A percentile compares a stretch with the other conserved stretches of the same genome.
These are phyloP conservation scores for Corchorus capsularis DNA, from an alignment of 345 rosid species.

Conservation along the genomic window DNA sequence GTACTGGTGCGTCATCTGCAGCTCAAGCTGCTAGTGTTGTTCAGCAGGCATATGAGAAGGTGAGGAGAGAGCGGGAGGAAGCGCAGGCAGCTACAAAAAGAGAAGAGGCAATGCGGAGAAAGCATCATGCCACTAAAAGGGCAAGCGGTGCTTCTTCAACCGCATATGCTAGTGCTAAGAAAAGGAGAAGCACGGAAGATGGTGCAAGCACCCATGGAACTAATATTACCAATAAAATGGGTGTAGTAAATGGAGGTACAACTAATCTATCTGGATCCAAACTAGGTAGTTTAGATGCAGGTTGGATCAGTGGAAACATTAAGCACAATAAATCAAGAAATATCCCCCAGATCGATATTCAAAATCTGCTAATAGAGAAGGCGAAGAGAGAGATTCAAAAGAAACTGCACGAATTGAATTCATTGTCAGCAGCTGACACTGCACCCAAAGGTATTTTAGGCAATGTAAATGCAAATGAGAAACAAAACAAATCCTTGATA, in stretches of 20 bases:
- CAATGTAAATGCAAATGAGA: conserved; percentile 23
- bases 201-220: conserved; percentile 31
- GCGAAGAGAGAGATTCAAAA: conserved; percentile 42
- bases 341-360: conserved; percentile 36
- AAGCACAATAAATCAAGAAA: conserved; percentile 38
- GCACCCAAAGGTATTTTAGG: conserved; percentile 21
- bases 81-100: conserved; percentile 48
- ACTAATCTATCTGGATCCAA: conserved; percentile 26
- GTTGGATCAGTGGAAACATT: conserved; percentile 29
- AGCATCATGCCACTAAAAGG: conserved; percentile 41
- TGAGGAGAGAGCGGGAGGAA: conserved; percentile 60
- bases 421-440: conserved; percentile 22
- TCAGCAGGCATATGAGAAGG: conserved; percentile 61
- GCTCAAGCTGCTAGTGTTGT: conserved; percentile 64
- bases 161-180: conserved; percentile 37
- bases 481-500: conserved; percentile 25
- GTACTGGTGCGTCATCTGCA: conserved; percentile 41
- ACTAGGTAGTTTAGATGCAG: conserved; percentile 17
- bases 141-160: conserved; percentile 31
- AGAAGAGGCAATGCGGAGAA: conserved; percentile 45
- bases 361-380: conserved; percentile 46
- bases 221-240: conserved; percentile 27
- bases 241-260: conserved; percentile 24
- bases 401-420: conserved; percentile 40
- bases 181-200: conserved; percentile 52